Base-by-base conservation (phyloP, 768 basidiomycete genomes). In the Suillus plorans region DNA sequence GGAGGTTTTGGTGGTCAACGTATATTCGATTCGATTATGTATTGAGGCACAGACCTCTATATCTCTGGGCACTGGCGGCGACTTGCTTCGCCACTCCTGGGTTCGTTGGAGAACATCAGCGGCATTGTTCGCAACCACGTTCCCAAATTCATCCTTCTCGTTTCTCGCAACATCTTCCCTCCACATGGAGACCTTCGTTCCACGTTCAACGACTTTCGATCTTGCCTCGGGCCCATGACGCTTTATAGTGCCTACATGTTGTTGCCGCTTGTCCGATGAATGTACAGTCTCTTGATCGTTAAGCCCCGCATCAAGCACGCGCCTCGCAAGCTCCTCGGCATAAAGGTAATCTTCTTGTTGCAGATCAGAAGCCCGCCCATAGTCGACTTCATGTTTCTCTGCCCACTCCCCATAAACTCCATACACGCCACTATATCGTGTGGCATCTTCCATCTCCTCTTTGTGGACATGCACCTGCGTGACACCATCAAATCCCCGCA, bases 101-200 rank as follows among this genome's bases (percentile, higher is more conserved):
- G 20, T 66, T 37, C 52, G 66, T 55, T 66, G 68, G 34, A 62
- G 49, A n/a, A 70, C 52, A 31, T 67, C 67, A 42, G 66, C 53
- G 31, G 9, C 72, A 31, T 59, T 69, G 49, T 22, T 66, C 55
- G 56, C 39, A 9, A 56, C 28, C 25, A 69, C 62, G 36, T 61
- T 72, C 49, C 74, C 74, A 36, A 70, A 69, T 31, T 75, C 75
- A 45, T 67, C 65, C 52, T 39, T 57, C 39, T 71, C 75, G 61
- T 81, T 79, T 61, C 77, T 73, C 5, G 82, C 81, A 0, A 85
- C 83, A 52, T 84, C 81, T 69, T 87, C 83, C 41, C 85, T 76
- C 87, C 87, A 89, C 10, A 79, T 80, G 28, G 79, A 81, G 62
- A 89, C 82, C 56, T 83, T 85, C 6, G 67, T 67, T 28, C 64